phyloP scores from a whole-genome alignment of 1,139 yeast species.

The Blastobotrys buckinghamii region DNA sequence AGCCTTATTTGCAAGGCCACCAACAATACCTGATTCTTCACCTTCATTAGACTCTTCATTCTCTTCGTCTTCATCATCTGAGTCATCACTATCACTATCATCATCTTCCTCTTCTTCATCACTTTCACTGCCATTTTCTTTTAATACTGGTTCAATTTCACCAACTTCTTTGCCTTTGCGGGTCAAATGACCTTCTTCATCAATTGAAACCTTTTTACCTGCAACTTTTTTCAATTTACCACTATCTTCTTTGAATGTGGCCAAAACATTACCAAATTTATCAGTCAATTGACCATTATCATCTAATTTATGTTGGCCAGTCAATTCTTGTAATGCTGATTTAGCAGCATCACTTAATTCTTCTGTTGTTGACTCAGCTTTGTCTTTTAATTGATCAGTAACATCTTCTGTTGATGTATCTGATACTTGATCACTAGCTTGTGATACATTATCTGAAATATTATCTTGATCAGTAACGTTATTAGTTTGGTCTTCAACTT shows the following conservation, averaged over 20 bases:
- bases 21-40: not conserved
- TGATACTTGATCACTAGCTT: not conserved
- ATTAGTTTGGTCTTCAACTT: not conserved
- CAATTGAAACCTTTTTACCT: not conserved
- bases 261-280: not conserved
- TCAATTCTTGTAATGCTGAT: not conserved
- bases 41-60: not conserved
- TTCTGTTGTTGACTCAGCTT: not conserved
- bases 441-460: not conserved
- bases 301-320: not conserved
- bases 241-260: not conserved
- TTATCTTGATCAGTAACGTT: not conserved
- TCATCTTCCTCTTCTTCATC: not conserved
- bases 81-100: not conserved
- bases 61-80: not conserved
- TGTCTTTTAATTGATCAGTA: not conserved
- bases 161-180: not conserved
- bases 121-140: not conserved
- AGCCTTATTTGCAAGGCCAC: slow-evolving; percentile 21
- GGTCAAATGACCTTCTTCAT: not conserved
- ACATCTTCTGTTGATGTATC: not conserved
- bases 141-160: not conserved
- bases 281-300: not conserved
- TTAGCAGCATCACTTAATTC: not conserved
- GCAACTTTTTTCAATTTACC: not conserved